These are phyloP conservation scores for Cicer arietinum DNA, from an alignment of 306 rosid species.

Conservation along the genomic window DNA sequence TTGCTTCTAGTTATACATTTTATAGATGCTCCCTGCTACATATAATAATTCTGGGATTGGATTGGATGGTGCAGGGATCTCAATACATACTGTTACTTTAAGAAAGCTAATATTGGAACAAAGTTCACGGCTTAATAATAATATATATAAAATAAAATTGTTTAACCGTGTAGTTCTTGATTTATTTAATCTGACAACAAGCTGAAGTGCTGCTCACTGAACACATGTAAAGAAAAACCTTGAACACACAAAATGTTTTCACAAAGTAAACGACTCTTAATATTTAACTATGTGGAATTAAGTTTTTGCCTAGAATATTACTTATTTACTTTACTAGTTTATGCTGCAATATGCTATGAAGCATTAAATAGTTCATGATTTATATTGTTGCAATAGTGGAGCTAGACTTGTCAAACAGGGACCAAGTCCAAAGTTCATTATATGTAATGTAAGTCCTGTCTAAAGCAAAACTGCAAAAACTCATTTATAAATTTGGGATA, in stretches of 20 bases:
- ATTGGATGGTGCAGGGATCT: background rate
- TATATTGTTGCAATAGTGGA: background rate
- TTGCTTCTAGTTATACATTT: slow-evolving; percentile 14
- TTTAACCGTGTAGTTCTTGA: background rate
- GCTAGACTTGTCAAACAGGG: background rate
- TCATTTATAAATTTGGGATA: too few species aligned
- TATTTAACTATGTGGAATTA: too few species aligned
- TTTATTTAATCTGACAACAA: background rate
- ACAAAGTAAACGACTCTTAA: too few species aligned
- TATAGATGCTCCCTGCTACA: slow-evolving; percentile 9
- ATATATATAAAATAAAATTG: background rate
- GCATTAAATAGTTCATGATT: background rate
- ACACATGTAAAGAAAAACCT: background rate
- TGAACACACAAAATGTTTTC: background rate
- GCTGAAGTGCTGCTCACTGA: background rate
- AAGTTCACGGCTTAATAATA: background rate
- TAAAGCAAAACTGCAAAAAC: too few species aligned
- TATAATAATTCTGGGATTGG: background rate
- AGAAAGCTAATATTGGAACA: background rate
- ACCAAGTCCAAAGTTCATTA: background rate
- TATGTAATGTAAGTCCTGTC: background rate
- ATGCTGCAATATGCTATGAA: background rate
- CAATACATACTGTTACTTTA: background rate
- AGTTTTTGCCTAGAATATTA: too few species aligned
- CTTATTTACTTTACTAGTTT: background rate